Base-by-base conservation (phyloP, 2,329 filamentous ascomycete genomes). In the Rhexocercosporidium sp. region DNA sequence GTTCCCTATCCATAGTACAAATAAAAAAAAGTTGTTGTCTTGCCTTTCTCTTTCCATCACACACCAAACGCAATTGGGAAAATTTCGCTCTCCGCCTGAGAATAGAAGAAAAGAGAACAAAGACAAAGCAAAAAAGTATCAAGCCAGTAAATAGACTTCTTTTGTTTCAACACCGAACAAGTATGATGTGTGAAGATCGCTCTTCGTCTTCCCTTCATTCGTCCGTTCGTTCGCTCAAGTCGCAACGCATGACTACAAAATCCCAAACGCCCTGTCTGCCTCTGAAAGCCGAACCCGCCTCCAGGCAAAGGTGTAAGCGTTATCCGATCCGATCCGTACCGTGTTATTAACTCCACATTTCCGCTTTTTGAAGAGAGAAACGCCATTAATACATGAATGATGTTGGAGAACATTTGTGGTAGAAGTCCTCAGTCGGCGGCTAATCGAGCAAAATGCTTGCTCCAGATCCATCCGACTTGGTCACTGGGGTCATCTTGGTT, bases 391-490 rank as follows among this genome's bases (percentile, higher is more conserved):
- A 72, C 72, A 72, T 62, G 65, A 62, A 44, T 56, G 29, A 56
- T 56, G 8, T 20, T 56, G 65, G 59, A 12, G 27, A 11, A n/a
- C 22, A 57, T 22, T 53, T 39, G 25, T 27, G 14, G 41, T 20
- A 31, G 31, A 22, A 9, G 27, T 34, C 39, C 54, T 69, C 69
- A 77, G 62, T 78, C 78, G n/a, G 75, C 74, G 34, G 80, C 80
- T 59, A 87, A 76, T 64, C 83, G 84, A 49, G 91, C 91, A 83
- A 99, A 99, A 81, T 99, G 96, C 79, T 97, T 97, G 75, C 94
- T 97, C 96, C 96, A 99, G 75, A 99, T 97, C 96, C 96, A 99
- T 61, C 96, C 96, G 39, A 98, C 90, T 71, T 89, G 86, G 71
- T 91, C 87, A 12, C 83, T 85, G 1, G 88, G 82, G 79, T 99